phyloP scores from a whole-genome alignment of 306 rosid genomes.

The Rosa lucieae region DNA sequence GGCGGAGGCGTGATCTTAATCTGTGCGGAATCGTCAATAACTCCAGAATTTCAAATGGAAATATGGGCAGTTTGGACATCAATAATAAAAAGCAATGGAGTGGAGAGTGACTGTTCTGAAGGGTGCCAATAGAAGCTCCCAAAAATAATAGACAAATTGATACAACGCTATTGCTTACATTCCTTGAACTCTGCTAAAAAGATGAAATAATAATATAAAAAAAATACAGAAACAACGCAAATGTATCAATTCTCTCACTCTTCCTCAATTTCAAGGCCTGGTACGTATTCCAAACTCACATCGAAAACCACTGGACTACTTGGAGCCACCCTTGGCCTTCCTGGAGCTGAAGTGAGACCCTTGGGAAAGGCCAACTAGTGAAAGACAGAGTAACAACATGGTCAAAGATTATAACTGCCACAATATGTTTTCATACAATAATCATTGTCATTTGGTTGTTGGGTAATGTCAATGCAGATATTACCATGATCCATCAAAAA shows the following conservation, averaged over 20 bases:
- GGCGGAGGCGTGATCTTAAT: no score
- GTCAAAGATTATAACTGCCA: not conserved
- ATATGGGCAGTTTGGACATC: no score
- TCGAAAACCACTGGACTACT: conserved; percentile 90
- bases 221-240: not conserved
- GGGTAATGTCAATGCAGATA: not conserved
- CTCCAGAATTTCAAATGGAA: no score
- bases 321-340: conserved; percentile 98
- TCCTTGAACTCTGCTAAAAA: not conserved
- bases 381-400: conserved; percentile 13
- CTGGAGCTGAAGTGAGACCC: conserved; percentile 93
- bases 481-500: no score
- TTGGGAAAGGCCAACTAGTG: conserved; percentile 93
- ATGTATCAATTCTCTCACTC: conserved; percentile 32
- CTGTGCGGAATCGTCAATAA: no score
- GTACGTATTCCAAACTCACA: conserved; percentile 86
- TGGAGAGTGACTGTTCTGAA: no score
- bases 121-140: no score
- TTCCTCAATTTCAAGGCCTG: conserved; percentile 82
- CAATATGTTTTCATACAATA: not conserved
- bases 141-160: no score
- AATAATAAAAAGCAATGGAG: no score
- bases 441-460: not conserved
- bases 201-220: not conserved
- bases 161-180: no score